These are phyloP conservation scores for Leucocoprinus sp. DNA, from an alignment of 768 basidiomycete species.

Conservation along the genomic window DNA sequence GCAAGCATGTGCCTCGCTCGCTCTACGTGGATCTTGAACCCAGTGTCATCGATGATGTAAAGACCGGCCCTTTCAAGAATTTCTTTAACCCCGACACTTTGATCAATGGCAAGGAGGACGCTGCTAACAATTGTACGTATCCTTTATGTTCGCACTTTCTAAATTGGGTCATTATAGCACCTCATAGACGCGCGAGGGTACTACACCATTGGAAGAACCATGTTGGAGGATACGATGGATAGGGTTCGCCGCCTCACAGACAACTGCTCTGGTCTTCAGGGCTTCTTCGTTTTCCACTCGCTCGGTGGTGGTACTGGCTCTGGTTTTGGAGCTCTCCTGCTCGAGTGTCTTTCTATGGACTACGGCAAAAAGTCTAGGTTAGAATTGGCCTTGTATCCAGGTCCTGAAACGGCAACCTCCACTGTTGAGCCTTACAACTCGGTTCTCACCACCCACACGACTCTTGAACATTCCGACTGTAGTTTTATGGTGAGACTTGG, in stretches of 20 bases:
- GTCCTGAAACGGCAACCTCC: slow-evolving; percentile 80
- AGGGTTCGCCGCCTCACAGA: slow-evolving; percentile 94
- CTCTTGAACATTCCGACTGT: slow-evolving; percentile 99
- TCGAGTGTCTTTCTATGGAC: slow-evolving; percentile 95
- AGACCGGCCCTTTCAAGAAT: slow-evolving; percentile 89
- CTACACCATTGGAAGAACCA: slow-evolving; percentile 98
- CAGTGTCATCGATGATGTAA: slow-evolving; percentile 96
- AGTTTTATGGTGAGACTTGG: slow-evolving; percentile 85
- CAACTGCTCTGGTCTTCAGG: slow-evolving; percentile 96
- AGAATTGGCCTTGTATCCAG: slow-evolving; percentile 97
- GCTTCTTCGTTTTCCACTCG: slow-evolving; percentile 99
- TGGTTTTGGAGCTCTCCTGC: slow-evolving; percentile 94
- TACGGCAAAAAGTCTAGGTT: slow-evolving; percentile 99
- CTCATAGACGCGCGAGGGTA: slow-evolving; percentile 90
- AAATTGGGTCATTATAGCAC: slow-evolving; percentile 6
- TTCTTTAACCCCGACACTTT: slow-evolving; percentile 99
- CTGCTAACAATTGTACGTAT: slow-evolving; percentile 91
- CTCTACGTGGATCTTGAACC: slow-evolving; percentile 97
- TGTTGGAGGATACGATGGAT: slow-evolving; percentile 96
- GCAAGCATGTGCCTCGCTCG: slow-evolving; percentile 96
- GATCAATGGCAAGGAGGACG: slow-evolving; percentile 98
- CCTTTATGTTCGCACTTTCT: not conserved
- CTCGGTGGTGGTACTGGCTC: slow-evolving; percentile 99
- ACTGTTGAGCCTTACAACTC: slow-evolving; percentile 99
- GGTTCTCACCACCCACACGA: slow-evolving; percentile 96